phyloP scores from a whole-genome alignment of 2,329 filamentous ascomycete genomes.

The Colletotrichum tropicale region DNA sequence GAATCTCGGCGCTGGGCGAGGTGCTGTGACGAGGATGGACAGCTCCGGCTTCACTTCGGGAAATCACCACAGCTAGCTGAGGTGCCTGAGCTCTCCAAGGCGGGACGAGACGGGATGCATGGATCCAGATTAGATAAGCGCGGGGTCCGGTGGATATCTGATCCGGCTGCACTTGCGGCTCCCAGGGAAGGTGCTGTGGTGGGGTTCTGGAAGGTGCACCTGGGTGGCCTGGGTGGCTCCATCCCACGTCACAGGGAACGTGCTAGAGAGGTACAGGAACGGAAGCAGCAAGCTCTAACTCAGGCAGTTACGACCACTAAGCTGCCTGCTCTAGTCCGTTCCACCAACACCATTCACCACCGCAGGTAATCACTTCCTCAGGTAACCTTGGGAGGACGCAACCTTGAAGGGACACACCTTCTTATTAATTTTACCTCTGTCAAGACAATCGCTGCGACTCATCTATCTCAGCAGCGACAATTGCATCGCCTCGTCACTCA shows the following conservation, averaged over 20 bases:
- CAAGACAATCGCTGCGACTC: background rate
- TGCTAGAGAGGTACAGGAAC: constrained; percentile 9
- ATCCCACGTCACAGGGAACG: constrained; percentile 18
- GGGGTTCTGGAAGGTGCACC: background rate
- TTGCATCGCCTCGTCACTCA: background rate
- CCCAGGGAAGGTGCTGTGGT: background rate
- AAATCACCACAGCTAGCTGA: constrained; percentile 4
- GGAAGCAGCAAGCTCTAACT: constrained; percentile 10
- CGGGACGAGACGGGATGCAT: background rate
- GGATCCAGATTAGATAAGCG: background rate
- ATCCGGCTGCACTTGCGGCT: background rate
- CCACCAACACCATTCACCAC: background rate
- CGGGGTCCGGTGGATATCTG: background rate
- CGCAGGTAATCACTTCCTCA: background rate
- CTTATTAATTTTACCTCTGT: too few relatives aligned
- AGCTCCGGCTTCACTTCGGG: constrained; percentile 19
- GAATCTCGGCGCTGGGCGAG: constrained; percentile 1
- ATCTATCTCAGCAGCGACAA: background rate
- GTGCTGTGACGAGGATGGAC: background rate
- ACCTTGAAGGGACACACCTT: background rate
- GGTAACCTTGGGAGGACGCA: background rate
- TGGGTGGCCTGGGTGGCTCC: background rate
- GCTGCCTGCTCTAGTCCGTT: constrained; percentile 1
- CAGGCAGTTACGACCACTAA: constrained; percentile 14
- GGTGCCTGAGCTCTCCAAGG: background rate